Conservation (phyloP, 1,139 yeast species). For the Tardiomyces digboiensis region DNA sequence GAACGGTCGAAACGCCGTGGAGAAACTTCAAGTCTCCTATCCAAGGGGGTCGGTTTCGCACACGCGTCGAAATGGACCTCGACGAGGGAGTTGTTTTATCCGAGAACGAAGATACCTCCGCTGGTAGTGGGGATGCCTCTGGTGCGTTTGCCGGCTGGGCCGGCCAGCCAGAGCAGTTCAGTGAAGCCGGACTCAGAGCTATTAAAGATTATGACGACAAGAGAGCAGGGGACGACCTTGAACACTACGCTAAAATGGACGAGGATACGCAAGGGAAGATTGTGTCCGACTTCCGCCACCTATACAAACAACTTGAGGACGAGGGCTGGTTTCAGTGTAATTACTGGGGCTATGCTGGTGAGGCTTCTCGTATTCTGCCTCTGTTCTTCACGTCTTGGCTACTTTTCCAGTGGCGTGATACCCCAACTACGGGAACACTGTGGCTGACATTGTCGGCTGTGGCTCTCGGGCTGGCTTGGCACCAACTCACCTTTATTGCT, state of each 20-base stretch:
- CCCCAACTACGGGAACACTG: conserved; percentile 5
- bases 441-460: conserved; percentile 47
- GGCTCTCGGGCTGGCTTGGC: conserved; percentile 75
- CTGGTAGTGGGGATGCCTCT: not conserved
- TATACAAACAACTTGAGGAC: conserved; percentile 47
- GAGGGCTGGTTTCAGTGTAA: conserved; percentile 63
- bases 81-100: conserved; percentile 15
- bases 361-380: conserved; percentile 48
- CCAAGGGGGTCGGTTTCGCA: conserved; percentile 60
- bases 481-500: conserved; percentile 77
- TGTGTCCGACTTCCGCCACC: conserved; percentile 45
- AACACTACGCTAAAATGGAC: conserved; percentile 53
- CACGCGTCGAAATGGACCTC: conserved; percentile 15
- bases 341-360: conserved; percentile 63
- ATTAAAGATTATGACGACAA: conserved; percentile 49
- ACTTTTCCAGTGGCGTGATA: conserved; percentile 28
- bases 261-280: conserved; percentile 52
- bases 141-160: not conserved
- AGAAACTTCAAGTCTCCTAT: conserved; percentile 75
- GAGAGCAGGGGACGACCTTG: conserved; percentile 44
- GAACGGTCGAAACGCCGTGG: conserved; percentile 56
- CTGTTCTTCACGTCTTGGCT: conserved; percentile 37
- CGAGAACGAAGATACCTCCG: conserved; percentile 14
- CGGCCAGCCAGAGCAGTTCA: conserved; percentile 1
- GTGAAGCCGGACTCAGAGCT: conserved; percentile 11